Conservation (phyloP, 192 early-diverging fungal species). For the Funneliformis geosporum region DNA sequence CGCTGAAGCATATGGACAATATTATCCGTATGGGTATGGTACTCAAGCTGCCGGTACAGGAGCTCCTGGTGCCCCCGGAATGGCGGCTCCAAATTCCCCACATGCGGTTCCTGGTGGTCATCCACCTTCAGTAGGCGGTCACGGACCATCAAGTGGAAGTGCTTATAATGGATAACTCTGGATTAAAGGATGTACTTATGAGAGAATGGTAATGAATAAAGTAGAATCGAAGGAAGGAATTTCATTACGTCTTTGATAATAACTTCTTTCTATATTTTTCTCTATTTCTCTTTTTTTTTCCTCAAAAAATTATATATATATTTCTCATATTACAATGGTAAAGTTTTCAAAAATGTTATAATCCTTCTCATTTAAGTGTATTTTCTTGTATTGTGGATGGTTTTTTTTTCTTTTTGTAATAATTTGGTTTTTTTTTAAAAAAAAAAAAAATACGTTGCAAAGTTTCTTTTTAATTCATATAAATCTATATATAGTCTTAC, state of each 20-base stretch:
- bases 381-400: neutral
- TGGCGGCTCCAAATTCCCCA: neutral
- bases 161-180: neutral
- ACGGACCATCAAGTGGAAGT: neutral
- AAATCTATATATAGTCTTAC: neutral
- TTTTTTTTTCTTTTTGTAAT: neutral
- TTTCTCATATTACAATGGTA: neutral
- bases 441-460: neutral
- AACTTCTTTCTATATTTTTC: neutral
- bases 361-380: too few species aligned
- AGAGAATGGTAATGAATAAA: neutral
- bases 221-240: neutral
- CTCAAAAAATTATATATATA: neutral
- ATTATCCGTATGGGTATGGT: slow-evolving; percentile 14
- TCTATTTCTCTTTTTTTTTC: neutral
- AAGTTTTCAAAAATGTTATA: neutral
- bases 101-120: neutral
- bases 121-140: slow-evolving; percentile 3
- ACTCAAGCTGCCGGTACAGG: slow-evolving; percentile 18
- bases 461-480: neutral
- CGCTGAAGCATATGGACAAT: slow-evolving; percentile 31
- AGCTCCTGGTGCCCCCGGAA: neutral
- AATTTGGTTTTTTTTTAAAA: neutral
- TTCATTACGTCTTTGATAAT: neutral
- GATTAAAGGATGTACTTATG: neutral